phyloP scores from a whole-genome alignment of 805 yeast species.

The Metschnikowia similis region DNA sequence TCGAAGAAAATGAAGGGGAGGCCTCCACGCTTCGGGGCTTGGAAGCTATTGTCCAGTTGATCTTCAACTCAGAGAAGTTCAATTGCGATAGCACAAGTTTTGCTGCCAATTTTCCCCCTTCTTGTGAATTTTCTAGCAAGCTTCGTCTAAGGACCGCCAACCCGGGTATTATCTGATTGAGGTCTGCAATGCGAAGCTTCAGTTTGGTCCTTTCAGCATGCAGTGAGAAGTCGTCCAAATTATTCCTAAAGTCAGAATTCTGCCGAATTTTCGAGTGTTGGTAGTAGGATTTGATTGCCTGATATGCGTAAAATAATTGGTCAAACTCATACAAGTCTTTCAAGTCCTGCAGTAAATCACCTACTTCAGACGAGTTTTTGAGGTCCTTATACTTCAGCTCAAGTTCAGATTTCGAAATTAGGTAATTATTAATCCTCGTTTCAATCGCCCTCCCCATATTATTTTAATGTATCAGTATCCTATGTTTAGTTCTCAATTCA shows the following conservation, averaged over 20 bases:
- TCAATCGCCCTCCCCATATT: constrained; percentile 6
- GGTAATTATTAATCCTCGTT: constrained; percentile 9
- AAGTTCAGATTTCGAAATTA: constrained; percentile 7
- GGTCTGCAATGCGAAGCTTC: constrained; percentile 20
- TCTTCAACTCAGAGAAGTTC: not conserved
- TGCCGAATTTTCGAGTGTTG: constrained; percentile 18
- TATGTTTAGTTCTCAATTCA: not conserved
- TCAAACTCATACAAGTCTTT: constrained; percentile 24
- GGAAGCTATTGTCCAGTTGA: not conserved
- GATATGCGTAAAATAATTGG: constrained; percentile 22
- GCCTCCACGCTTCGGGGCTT: not conserved
- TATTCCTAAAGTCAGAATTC: constrained; percentile 13
- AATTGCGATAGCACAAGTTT: constrained; percentile 12
- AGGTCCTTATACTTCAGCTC: constrained; percentile 7
- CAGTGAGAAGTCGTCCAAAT: constrained; percentile 16
- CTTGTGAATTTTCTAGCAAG: constrained; percentile 27
- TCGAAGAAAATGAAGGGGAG: not conserved
- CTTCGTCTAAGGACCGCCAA: constrained; percentile 28
- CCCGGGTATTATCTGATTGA: constrained; percentile 18
- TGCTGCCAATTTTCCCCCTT: constrained; percentile 27
- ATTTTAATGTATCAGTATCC: not conserved
- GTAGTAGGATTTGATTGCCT: constrained; percentile 23
- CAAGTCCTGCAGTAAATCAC: constrained; percentile 7
- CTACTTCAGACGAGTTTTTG: not conserved
- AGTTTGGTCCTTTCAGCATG: constrained; percentile 19